These are phyloP conservation scores for Globisporangium nunn DNA, from an alignment of 352 stramenopile genomes.

Conservation along the genomic window DNA sequence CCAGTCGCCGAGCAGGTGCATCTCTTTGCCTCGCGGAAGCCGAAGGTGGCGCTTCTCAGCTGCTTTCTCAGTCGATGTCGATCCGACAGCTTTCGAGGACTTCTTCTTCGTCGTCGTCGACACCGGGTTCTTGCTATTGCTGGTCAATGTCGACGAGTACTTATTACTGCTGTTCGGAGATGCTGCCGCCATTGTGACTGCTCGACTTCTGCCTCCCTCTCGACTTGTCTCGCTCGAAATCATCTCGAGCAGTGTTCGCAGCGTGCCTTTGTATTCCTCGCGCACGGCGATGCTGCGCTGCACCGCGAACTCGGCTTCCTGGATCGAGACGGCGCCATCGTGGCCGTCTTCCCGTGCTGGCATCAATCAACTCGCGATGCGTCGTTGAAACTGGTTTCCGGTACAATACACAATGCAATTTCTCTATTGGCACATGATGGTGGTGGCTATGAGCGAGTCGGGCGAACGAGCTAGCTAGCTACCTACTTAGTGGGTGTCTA, in stretches of 20 bases:
- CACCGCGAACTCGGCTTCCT: slow-evolving; percentile 33
- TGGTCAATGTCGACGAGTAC: not conserved
- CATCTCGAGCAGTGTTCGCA: slow-evolving; percentile 1
- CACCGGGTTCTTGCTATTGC: not conserved
- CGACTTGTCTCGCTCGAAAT: not conserved
- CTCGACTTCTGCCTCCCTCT: not conserved
- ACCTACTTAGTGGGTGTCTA: slow-evolving; percentile 18
- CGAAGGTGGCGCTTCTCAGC: not conserved
- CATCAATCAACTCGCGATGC: not conserved
- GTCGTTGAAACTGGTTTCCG: too few species aligned
- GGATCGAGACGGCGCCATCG: slow-evolving; percentile 3
- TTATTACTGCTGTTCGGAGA: not conserved
- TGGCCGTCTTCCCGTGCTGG: not conserved
- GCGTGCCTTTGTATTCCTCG: slow-evolving; percentile 32
- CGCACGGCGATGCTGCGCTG: slow-evolving; percentile 36
- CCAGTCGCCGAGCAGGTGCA: slow-evolving; percentile 48
- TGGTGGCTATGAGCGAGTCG: too few species aligned
- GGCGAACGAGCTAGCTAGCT: too few species aligned
- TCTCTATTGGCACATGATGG: not conserved
- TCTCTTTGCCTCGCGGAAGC: slow-evolving; percentile 31
- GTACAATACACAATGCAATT: too few species aligned
- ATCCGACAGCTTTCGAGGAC: not conserved
- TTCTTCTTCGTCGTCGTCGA: not conserved
- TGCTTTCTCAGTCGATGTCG: not conserved
- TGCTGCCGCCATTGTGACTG: too few species aligned